Evolutionary conservation across 495 filamentous ascomycete genomes (phyloP), one percentile per base, ranked within the genome.

Genomic region (Copromyces sp.): DNA sequence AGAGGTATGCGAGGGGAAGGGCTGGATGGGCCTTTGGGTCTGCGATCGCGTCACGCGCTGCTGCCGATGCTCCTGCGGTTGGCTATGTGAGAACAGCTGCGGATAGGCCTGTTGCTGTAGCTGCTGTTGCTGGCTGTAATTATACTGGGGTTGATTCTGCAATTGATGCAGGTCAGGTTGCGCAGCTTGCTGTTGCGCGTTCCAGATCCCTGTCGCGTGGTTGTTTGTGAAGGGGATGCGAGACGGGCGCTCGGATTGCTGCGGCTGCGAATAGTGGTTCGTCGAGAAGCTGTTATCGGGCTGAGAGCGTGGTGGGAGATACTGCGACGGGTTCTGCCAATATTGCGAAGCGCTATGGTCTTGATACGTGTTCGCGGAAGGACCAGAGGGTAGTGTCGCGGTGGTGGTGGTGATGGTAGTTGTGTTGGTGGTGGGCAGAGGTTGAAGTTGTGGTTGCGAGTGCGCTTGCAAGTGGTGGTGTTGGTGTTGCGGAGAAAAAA

Each of bases 401-500:
- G 53, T 74, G 39, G 35, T 75, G 70, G 32, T 39, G 24, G 24
- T 24, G 24, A 1, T 24, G 24, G 24, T 73, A 29, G 69, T 71
- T 73, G 47, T 73, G 40, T 3, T 75, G 74, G 40, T 77, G 73
- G 69, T 73, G 44, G 77, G 69, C 73, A 75, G 74, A 71, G 76
- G 71, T 42, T 69, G 69, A 37, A 17, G 32, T 42, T 12, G 72
- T 70, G 70, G 47, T 71, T 20, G 68, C 59, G 29, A 74, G 47
- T 41, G 75, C 45, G 71, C 65, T 70, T 29, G 78, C 20, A 69
- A 78, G 78, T 44, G 53, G 70, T 75, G 74, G 72, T 73, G 61
- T 68, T 71, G 73, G 47, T 70, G 68, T 32, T 73, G 73, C 70
- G 71, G 72, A 76, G 72, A 72, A 73, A 74, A 73, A 69, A 74